phyloP scores from a whole-genome alignment of 2,329 filamentous ascomycete genomes.

The Cercospora zeae-maydis region DNA sequence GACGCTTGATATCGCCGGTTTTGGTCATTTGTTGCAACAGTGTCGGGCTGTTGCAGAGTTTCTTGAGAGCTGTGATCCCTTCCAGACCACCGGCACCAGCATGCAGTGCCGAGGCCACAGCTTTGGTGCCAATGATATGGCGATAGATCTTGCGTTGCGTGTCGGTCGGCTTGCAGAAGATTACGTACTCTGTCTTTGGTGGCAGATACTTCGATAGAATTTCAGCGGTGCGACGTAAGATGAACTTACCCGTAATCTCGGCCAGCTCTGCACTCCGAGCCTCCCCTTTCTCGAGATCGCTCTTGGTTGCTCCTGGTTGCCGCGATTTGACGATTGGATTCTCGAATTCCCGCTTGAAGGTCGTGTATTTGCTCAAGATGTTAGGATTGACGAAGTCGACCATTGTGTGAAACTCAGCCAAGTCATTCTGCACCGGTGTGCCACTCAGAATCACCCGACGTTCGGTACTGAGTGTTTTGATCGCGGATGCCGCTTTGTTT shows the following conservation, averaged over 20 bases:
- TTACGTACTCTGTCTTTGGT: constrained; percentile 64
- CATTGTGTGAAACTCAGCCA: constrained; percentile 64
- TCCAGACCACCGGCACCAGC: constrained; percentile 62
- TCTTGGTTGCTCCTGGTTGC: constrained; percentile 59
- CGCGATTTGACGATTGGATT: constrained; percentile 60
- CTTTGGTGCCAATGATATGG: constrained; percentile 60
- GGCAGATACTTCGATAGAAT: constrained; percentile 64
- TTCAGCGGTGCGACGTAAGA: constrained; percentile 63
- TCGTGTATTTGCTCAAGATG: constrained; percentile 58
- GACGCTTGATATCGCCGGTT: constrained; percentile 35
- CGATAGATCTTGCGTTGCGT: constrained; percentile 61
- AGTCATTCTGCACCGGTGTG: constrained; percentile 65
- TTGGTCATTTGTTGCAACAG: constrained; percentile 53
- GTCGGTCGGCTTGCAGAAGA: constrained; percentile 62
- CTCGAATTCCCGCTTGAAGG: constrained; percentile 64
- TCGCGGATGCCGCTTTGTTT: constrained; percentile 65
- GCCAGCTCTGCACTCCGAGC: constrained; percentile 59
- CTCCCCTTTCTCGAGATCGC: constrained; percentile 62
- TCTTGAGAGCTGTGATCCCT: constrained; percentile 69
- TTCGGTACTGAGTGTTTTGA: constrained; percentile 60
- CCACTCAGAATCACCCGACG: constrained; percentile 62
- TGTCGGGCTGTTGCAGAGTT: constrained; percentile 68
- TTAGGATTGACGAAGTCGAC: constrained; percentile 68
- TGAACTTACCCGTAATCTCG: constrained; percentile 59
- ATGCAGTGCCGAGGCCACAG: constrained; percentile 60